Conservation (phyloP, 2,329 filamentous ascomycete genomes). For the Leptographium flavum region DNA sequence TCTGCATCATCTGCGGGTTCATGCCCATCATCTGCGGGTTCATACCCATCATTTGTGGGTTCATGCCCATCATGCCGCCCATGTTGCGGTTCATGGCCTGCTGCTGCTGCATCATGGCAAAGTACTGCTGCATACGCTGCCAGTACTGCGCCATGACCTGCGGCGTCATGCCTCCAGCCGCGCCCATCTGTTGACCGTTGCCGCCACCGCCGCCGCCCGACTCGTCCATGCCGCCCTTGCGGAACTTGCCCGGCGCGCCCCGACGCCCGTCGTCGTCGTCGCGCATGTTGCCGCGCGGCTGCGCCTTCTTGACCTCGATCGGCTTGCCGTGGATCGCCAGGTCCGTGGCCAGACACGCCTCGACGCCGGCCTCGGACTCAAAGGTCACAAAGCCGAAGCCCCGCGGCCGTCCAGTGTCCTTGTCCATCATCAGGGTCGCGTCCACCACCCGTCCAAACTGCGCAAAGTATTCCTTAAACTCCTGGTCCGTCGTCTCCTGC, state of each 20-base stretch:
- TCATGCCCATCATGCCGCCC: conserved; percentile 40
- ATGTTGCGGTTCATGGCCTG: conserved; percentile 71
- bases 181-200: conserved; percentile 22
- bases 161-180: conserved; percentile 62
- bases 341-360: conserved; percentile 71
- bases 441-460: conserved; percentile 94
- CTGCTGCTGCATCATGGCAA: conserved; percentile 86
- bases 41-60: no score
- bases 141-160: conserved; percentile 98
- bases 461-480: conserved; percentile 94
- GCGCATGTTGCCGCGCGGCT: conserved; percentile 84
- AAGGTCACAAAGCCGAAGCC: conserved; percentile 98
- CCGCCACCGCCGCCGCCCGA: conserved; percentile 17
- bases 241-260: conserved; percentile 38
- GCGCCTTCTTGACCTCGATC: conserved; percentile 96
- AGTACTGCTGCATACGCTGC: conserved; percentile 97
- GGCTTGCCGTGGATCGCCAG: conserved; percentile 90
- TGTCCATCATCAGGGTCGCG: conserved; percentile 99
- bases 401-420: conserved; percentile 91
- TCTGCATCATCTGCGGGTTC: conserved; percentile 66
- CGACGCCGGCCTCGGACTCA: conserved; percentile 87
- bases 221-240: conserved; percentile 31
- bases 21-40: conserved; percentile 20
- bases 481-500: conserved; percentile 89
- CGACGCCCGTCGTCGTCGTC: conserved; percentile 67